Evolutionary conservation across 2,329 filamentous ascomycete species (phyloP), one percentile per base, ranked within the genome.

Genomic region (Coniochaeta hoffmannii): DNA sequence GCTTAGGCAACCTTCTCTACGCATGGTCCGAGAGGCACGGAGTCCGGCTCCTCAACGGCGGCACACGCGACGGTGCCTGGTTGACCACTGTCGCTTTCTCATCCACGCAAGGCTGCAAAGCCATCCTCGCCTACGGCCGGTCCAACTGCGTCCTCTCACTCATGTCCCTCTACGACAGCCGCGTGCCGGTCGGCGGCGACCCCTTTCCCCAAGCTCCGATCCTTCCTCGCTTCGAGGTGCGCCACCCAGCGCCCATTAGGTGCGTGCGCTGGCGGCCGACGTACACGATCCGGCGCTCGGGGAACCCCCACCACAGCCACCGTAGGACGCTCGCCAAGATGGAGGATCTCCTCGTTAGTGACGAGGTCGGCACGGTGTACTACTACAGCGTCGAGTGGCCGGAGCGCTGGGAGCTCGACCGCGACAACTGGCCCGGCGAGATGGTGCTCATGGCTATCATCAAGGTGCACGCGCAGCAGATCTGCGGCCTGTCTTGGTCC

Each of bases 311-410:
- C 49, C 73, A 71, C 26, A 68, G 75, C 10, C 75, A 71, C 30
- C 69, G 76, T 7, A 76, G 74, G 1, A 66, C 76, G 12, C 69
- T 75, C 1, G 85, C 89, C 2, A 68, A 80, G 38, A 89, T 85
- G 0, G 93, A 99, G 69, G 90, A 96, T 61, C 77, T 99, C 14
- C 78, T 96, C 0, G 86, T 96, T 6, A 90, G 93, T 0, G 91
- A 97, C 59, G 90, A 97, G 64, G 70, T 76, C 31, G 94, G 94
- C 0, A 85, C 86, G 56, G 75, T 97, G 3, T 94, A 90, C 70
- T 91, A 95, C 66, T 99, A 97, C 71, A 82, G 87, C 1, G 77
- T 99, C 9, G 92, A 97, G 69, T 97, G 93, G 92, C 82, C 85
- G 4, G 72, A 79, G 52, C 71, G 78, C 38, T 84, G 78, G 72